Percentiles rank a stretch among this genome's conserved stretches.
These are phyloP conservation scores for Persicaria maculosa DNA, from an alignment of 148 eudicot genomes.

Conservation along the genomic window DNA sequence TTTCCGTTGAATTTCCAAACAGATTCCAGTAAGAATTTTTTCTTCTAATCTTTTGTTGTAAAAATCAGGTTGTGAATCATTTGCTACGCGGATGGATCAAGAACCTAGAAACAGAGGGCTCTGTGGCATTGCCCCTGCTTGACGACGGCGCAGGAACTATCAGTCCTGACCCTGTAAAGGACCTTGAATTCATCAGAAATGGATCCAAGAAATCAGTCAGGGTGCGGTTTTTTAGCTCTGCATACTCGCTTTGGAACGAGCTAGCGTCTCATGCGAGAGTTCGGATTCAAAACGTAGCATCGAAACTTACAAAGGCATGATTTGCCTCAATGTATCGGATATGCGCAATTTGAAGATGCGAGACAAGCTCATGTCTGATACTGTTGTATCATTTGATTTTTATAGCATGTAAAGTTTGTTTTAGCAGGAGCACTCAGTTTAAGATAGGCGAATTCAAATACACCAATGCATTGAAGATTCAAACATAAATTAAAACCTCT, in stretches of 20 bases:
- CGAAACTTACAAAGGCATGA: neutral
- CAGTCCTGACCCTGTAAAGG: constrained; percentile 30
- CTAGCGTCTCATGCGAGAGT: constrained; percentile 39
- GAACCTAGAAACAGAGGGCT: constrained; percentile 57
- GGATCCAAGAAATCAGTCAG: constrained; percentile 52
- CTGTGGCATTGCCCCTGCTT: constrained; percentile 58
- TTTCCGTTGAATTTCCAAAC: neutral
- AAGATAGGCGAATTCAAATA: too few species aligned
- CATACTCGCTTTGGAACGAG: constrained; percentile 55
- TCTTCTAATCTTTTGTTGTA: neutral
- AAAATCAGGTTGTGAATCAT: constrained; percentile 65
- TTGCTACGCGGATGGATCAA: constrained; percentile 80
- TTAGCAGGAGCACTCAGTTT: too few species aligned
- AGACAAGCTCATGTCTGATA: neutral
- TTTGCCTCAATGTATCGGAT: neutral
- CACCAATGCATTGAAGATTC: too few species aligned
- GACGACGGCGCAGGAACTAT: constrained; percentile 27
- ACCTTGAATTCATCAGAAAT: constrained; percentile 60
- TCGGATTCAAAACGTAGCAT: neutral
- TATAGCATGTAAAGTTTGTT: too few species aligned
- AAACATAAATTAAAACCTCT: too few species aligned
- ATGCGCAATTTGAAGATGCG: too few species aligned
- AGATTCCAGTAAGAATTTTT: neutral
- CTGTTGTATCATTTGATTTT: too few species aligned
- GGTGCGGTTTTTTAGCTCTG: constrained; percentile 55